Evolutionary conservation across 208 protist genomes (phyloP).

Genomic region (Acanthamoeba divionensis): DNA sequence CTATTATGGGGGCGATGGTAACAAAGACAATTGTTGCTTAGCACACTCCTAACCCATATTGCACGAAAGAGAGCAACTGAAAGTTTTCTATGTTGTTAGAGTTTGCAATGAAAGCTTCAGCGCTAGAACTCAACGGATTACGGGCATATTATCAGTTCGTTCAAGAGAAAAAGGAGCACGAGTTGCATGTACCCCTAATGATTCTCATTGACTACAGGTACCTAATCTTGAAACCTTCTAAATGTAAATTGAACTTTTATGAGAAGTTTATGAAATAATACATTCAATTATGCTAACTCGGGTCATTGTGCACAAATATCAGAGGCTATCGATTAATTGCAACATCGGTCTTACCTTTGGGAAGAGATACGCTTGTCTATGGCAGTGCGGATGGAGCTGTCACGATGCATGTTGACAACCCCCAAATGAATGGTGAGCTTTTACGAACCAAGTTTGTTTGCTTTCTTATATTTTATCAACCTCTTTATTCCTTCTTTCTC

Average conservation of each 20-base stretch:
- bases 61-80: no score
- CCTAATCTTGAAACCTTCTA: not conserved
- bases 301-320: not conserved
- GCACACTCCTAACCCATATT: no score
- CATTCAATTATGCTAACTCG: not conserved
- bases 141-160: conserved; percentile 38
- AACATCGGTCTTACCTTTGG: conserved; percentile 25
- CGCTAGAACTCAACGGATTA: conserved; percentile 13
- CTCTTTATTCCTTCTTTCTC: no score
- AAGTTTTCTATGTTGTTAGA: not conserved
- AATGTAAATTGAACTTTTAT: not conserved
- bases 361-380: conserved; percentile 36
- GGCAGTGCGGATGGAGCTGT: conserved; percentile 4
- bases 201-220: conserved; percentile 48
- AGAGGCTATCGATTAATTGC: conserved; percentile 44
- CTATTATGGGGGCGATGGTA: conserved; percentile 71
- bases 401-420: not conserved
- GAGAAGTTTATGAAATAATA: no score
- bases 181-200: conserved; percentile 29
- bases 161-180: not conserved
- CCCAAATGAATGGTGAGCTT: conserved; percentile 8
- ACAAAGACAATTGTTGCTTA: no score
- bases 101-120: conserved; percentile 41
- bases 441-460: no score
- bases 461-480: no score